A percentile compares a stretch with the other conserved stretches of the same genome.
These are phyloP conservation scores for Puccinia polysora DNA, from an alignment of 1,284 basidiomycete genomes.

Conservation along the genomic window DNA sequence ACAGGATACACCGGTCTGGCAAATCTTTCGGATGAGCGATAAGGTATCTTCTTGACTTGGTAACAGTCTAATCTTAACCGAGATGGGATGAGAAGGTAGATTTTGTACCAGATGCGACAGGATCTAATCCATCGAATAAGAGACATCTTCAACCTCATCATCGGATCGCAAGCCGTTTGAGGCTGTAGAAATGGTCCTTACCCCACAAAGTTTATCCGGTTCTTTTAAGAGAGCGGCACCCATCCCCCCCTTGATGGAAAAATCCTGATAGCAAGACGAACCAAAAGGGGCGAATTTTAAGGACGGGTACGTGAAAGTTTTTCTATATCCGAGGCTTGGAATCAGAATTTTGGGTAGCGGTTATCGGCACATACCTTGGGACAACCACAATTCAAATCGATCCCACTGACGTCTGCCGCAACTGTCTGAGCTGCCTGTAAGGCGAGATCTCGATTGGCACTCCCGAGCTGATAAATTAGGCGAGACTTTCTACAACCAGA, in stretches of 20 bases:
- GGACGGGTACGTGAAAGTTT: too few relatives aligned
- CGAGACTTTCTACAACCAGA: slow-evolving; percentile 45
- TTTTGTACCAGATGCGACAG: slow-evolving; percentile 68
- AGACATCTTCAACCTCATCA: too few relatives aligned
- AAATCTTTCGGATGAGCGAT: slow-evolving; percentile 76
- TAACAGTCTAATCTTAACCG: slow-evolving; percentile 86
- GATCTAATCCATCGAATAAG: too few relatives aligned
- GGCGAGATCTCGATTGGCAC: slow-evolving; percentile 78
- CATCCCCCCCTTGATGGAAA: slow-evolving; percentile 92
- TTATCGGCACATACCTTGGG: slow-evolving; percentile 48
- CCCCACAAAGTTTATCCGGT: slow-evolving; percentile 74
- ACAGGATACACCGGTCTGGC: slow-evolving; percentile 78
- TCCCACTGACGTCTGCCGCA: slow-evolving; percentile 80
- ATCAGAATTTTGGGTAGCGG: not conserved
- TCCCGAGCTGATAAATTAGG: slow-evolving; percentile 71
- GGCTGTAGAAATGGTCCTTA: slow-evolving; percentile 40
- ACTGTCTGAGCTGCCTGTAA: slow-evolving; percentile 84
- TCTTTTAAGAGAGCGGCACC: slow-evolving; percentile 89
- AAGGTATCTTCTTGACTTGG: slow-evolving; percentile 80
- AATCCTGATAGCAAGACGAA: slow-evolving; percentile 77
- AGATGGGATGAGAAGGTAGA: slow-evolving; percentile 76
- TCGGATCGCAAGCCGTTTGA: not conserved
- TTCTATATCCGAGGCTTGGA: too few relatives aligned
- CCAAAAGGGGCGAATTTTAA: too few relatives aligned
- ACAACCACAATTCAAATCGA: slow-evolving; percentile 83